These are phyloP conservation scores for Pezicula rhizophila DNA, from an alignment of 2,329 filamentous ascomycete species.

Conservation along the genomic window DNA sequence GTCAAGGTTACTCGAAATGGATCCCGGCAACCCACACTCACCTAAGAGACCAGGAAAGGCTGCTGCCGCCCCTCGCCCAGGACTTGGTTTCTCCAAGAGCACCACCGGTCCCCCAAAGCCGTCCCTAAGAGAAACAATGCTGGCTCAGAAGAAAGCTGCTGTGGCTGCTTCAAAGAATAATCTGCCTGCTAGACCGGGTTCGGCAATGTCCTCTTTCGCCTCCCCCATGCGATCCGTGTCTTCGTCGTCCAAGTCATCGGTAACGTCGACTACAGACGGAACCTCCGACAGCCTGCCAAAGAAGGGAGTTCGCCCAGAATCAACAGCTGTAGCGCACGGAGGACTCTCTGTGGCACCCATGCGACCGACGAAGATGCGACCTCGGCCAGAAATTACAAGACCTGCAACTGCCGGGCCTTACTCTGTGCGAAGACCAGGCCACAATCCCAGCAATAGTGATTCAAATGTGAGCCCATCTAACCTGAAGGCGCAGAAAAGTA, in stretches of 20 bases:
- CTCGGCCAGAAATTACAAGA: slow-evolving; percentile 50
- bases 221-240: slow-evolving; percentile 44
- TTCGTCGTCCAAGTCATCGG: slow-evolving; percentile 26
- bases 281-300: slow-evolving; percentile 30
- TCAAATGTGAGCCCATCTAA: slow-evolving; percentile 26
- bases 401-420: slow-evolving; percentile 62
- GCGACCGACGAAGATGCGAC: slow-evolving; percentile 45
- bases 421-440: slow-evolving; percentile 43
- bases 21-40: slow-evolving; percentile 73
- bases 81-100: slow-evolving; percentile 57
- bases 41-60: slow-evolving; percentile 48
- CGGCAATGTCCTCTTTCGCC: slow-evolving; percentile 54
- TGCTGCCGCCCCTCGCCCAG: slow-evolving; percentile 44
- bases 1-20: slow-evolving; percentile 74
- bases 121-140: slow-evolving; percentile 75
- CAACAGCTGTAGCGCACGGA: slow-evolving; percentile 34
- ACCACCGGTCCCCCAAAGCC: slow-evolving; percentile 51
- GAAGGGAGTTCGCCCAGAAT: slow-evolving; percentile 38
- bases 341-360: slow-evolving; percentile 60
- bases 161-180: slow-evolving; percentile 39
- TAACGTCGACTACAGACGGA: slow-evolving; percentile 27
- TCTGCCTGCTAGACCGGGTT: slow-evolving; percentile 52
- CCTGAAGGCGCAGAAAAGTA: slow-evolving; percentile 36
- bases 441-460: slow-evolving; percentile 23
- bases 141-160: slow-evolving; percentile 68